phyloP scores from a whole-genome alignment of 2,329 filamentous ascomycete genomes.

The Paramyrothecium roridum region DNA sequence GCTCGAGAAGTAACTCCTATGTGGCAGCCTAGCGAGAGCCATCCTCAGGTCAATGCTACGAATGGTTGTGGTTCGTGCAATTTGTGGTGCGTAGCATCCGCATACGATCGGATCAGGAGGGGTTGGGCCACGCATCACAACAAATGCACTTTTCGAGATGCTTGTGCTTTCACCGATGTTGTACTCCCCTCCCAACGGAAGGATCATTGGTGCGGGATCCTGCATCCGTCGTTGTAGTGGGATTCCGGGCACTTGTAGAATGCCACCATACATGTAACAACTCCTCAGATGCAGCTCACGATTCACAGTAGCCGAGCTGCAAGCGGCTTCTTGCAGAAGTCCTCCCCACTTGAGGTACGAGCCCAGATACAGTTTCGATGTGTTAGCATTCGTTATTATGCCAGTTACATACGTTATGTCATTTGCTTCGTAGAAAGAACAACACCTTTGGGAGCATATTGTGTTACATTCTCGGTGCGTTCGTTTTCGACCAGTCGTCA shows the following conservation, averaged over 20 bases:
- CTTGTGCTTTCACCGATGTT: not conserved
- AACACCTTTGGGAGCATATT: no score
- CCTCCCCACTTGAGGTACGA: not conserved
- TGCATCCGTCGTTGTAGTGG: not conserved
- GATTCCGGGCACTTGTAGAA: not conserved
- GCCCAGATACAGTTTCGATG: not conserved
- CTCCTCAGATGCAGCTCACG: not conserved
- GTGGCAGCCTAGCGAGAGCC: not conserved
- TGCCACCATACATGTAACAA: not conserved
- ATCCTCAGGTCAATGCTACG: not conserved
- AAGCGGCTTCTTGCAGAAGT: not conserved
- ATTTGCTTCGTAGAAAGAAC: no score
- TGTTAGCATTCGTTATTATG: not conserved
- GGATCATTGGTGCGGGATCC: not conserved
- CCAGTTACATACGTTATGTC: not conserved
- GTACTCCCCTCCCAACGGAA: not conserved
- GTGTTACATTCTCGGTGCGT: no score
- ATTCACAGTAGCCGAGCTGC: not conserved
- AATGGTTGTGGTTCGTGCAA: not conserved
- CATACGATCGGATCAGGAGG: not conserved
- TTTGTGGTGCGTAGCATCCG: not conserved
- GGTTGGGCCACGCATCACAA: not conserved
- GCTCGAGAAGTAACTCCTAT: no score
- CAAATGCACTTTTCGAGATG: not conserved
- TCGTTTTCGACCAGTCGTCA: no score